Evolutionary conservation across 441 rosid species (phyloP), one percentile per base, ranked within the genome.

Genomic region (Pelargonium myrrhifolium): DNA sequence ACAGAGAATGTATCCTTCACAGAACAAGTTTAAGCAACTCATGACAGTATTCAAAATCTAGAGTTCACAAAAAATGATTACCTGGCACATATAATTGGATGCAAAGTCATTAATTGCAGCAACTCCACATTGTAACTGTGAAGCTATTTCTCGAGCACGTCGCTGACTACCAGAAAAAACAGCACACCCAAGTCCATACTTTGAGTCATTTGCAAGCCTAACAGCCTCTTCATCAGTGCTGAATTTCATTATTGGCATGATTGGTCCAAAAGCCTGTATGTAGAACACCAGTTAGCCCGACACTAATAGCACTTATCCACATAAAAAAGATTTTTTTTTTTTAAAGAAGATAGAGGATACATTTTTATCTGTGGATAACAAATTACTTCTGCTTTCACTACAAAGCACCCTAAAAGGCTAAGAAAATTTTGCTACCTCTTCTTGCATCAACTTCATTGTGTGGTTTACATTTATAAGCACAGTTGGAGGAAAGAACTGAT

Each of bases 61-160:
- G 37, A 31, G 37, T 31, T 31, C 8, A 15, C 15, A 15, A 14
- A 12, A 51, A 17, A 51, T 68, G 59, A 65, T 69, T 74, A 87
- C 98, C 98, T 93, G 98, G 70, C 97, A 94, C 98, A 92, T 92
- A 75, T 89, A 94, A 65, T 40, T 83, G 62, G 97, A 83, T 20
- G 94, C 99, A 70, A 94, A 94, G 83, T 92, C 99, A 82, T 92
- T 94, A 66, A 94, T 75, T 66, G 97, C 99, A 74, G 94, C 94
- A 69, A 87, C 86, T 43, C 99, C 99, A 40, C 94, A 89, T 45
- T 83, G 88, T 78, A 92, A 83, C 76, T 92, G 96, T 49, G 94
- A 88, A 72, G 97, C 92, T 47, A 92, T 92, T 70, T 73, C 82
- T 77, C 75, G 87, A 56, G 99, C 99, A 11, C 88, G 97, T 10